These are phyloP conservation scores for Borealophlyctis nickersoniae DNA, from an alignment of 192 early-diverging fungal genomes.

Conservation along the genomic window DNA sequence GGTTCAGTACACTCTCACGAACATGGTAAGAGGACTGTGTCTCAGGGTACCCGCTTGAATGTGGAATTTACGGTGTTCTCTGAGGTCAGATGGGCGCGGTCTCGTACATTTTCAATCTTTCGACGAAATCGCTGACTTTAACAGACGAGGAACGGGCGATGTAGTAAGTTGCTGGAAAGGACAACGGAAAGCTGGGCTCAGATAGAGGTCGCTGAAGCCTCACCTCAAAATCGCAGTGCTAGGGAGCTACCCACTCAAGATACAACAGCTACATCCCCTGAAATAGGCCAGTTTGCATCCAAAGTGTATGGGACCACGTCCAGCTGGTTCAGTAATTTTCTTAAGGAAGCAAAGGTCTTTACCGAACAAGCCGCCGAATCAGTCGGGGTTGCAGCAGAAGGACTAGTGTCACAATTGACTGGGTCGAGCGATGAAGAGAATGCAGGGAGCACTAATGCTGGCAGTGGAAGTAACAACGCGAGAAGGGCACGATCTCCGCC, in stretches of 20 bases:
- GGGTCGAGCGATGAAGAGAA: constrained; percentile 18
- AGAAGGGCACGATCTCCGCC: not conserved
- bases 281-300: constrained; percentile 23
- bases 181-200: too few species aligned
- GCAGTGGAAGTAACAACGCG: not conserved
- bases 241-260: not conserved
- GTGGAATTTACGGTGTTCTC: too few species aligned
- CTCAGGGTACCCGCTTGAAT: too few species aligned
- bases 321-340: constrained; percentile 31
- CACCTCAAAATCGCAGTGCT: not conserved
- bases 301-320: constrained; percentile 32
- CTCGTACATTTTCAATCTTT: constrained; percentile 55
- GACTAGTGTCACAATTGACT: constrained; percentile 24
- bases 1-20: constrained; percentile 50
- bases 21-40: constrained; percentile 38
- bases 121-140: constrained; percentile 42
- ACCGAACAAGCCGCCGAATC: constrained; percentile 32
- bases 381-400: too few species aligned
- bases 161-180: constrained; percentile 10
- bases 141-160: constrained; percentile 27
- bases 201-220: too few species aligned
- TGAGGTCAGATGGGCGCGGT: constrained; percentile 56
- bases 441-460: not conserved
- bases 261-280: not conserved
- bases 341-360: constrained; percentile 33